Conservation (phyloP, 2,329 filamentous ascomycete genomes). For the Paramyrothecium sp. region DNA sequence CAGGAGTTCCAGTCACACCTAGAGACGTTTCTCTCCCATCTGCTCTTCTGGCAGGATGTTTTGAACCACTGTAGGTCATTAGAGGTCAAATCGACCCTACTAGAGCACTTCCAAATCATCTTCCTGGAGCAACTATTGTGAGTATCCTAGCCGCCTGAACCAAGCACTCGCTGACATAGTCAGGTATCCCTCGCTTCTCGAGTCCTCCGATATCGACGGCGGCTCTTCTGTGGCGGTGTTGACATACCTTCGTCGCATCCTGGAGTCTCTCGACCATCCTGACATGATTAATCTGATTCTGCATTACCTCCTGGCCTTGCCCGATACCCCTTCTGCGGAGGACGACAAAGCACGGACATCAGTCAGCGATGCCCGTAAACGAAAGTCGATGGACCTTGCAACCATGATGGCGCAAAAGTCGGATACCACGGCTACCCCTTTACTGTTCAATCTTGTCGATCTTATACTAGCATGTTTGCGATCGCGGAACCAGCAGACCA, state of each 20-base stretch:
- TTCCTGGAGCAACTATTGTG: conserved; percentile 93
- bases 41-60: conserved; percentile 98
- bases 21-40: conserved; percentile 89
- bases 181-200: conserved; percentile 90
- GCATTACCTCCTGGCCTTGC: conserved; percentile 84
- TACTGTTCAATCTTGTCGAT: conserved; percentile 91
- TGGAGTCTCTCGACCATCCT: conserved; percentile 88
- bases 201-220: conserved; percentile 95
- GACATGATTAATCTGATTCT: conserved; percentile 94
- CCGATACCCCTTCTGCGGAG: conserved; percentile 47
- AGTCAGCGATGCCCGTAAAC: conserved; percentile 70
- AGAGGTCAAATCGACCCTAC: conserved; percentile 87
- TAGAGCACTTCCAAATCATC: conserved; percentile 96
- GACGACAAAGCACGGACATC: conserved; percentile 43
- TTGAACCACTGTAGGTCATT: conserved; percentile 90
- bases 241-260: conserved; percentile 86
- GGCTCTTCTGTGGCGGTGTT: conserved; percentile 95
- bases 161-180: neutral
- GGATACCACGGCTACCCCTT: conserved; percentile 72
- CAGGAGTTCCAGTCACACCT: conserved; percentile 80
- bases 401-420: conserved; percentile 74
- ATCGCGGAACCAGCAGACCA: conserved; percentile 84
- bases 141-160: conserved; percentile 25
- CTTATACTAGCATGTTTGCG: conserved; percentile 81
- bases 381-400: conserved; percentile 86